Evolutionary conservation across 257 asterid genomes (phyloP).

Genomic region (Echites panduratus): DNA sequence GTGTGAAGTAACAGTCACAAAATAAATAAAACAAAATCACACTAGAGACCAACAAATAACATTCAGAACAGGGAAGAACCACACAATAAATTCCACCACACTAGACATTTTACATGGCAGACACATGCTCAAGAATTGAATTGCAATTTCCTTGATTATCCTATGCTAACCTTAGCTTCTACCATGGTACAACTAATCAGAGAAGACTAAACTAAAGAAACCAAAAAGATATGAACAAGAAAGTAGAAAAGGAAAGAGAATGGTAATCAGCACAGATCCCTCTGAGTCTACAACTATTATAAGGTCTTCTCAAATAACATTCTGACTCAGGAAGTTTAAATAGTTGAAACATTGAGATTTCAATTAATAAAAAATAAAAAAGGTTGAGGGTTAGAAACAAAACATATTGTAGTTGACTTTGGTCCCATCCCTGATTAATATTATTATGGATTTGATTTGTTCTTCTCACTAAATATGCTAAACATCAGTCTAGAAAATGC

Average conservation of each 20-base stretch:
- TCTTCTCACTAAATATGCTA: not conserved
- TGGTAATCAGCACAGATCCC: not conserved
- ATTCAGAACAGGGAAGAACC: too few species aligned
- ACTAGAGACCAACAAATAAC: not conserved
- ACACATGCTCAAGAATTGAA: slow-evolving; percentile 1
- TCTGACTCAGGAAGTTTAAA: not conserved
- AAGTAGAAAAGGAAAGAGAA: not conserved
- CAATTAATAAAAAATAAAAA: not conserved
- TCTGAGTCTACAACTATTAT: not conserved
- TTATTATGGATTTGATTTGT: not conserved
- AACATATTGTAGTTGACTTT: not conserved
- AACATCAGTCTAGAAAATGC: not conserved
- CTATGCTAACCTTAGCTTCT: not conserved
- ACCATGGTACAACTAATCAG: not conserved
- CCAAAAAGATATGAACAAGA: not conserved
- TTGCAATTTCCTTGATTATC: not conserved
- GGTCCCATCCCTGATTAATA: not conserved
- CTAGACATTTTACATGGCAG: not conserved
- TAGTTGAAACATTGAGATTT: not conserved
- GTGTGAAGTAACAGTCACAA: not conserved
- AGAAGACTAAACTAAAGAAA: not conserved
- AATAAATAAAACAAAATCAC: not conserved
- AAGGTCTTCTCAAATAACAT: not conserved
- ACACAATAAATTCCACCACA: not conserved
- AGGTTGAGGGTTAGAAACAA: not conserved